A percentile compares a stretch with the other conserved stretches of the same genome.
Evolutionary conservation across 2,329 filamentous ascomycete genomes (phyloP).

Genomic region (Ophiostoma piceae): DNA sequence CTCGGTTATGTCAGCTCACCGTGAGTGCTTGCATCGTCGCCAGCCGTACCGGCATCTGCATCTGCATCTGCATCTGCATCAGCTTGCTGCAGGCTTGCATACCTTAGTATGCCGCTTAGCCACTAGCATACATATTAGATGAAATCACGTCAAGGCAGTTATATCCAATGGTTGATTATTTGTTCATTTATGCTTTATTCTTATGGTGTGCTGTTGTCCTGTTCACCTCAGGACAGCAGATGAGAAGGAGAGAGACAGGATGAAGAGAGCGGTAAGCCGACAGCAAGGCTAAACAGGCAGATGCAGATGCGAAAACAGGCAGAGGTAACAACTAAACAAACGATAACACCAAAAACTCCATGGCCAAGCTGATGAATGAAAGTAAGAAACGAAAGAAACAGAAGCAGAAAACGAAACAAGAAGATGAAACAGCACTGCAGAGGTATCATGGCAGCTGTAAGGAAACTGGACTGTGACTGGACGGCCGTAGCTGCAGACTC

Average conservation of each 20-base stretch:
- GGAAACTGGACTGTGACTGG: neutral
- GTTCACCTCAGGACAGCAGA: neutral
- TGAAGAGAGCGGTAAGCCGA: neutral
- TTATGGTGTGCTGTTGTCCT: neutral
- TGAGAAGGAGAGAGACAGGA: neutral
- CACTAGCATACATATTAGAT: neutral
- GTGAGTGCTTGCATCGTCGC: neutral
- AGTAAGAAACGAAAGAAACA: neutral
- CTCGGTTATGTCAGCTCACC: neutral
- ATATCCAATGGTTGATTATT: neutral
- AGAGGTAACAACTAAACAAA: neutral
- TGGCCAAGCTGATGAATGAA: slow-evolving; percentile 7
- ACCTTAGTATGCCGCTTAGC: neutral
- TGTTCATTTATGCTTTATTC: neutral
- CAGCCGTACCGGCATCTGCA: neutral
- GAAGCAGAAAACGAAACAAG: neutral
- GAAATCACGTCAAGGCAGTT: neutral
- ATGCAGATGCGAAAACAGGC: neutral
- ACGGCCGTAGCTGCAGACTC: neutral
- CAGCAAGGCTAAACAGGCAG: neutral
- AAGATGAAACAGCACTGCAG: neutral
- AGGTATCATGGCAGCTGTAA: slow-evolving; percentile 2
- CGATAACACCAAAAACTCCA: slow-evolving; percentile 2
- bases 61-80: neutral
- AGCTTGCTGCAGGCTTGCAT: neutral